Percentiles rank a stretch among this genome's conserved stretches.
Conservation (phyloP, 2,329 filamentous ascomycete species). For the Botrytis galanthina region DNA sequence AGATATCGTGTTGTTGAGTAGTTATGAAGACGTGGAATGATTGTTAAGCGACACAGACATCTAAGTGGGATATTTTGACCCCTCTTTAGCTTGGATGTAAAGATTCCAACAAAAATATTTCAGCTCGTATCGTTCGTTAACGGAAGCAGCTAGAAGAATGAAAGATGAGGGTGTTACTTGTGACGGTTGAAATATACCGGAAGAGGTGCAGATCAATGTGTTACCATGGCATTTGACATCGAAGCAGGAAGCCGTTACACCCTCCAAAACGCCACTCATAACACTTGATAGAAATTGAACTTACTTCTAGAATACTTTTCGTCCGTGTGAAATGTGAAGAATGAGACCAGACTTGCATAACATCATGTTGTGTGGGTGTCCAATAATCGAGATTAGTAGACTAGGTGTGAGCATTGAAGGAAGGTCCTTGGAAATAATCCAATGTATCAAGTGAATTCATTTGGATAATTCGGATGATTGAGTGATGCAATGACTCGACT, state of each 20-base stretch:
- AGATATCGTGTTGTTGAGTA: constrained; percentile 3
- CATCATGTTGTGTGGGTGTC: constrained; percentile 9
- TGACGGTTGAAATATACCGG: background rate
- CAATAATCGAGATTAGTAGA: background rate
- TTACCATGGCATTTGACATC: constrained; percentile 1
- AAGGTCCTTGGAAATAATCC: background rate
- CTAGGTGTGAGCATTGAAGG: background rate
- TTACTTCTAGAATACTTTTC: background rate
- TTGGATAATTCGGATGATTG: background rate
- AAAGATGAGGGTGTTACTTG: background rate
- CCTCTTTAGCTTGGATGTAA: background rate
- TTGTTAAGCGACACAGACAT: constrained; percentile 1
- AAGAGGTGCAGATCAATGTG: background rate
- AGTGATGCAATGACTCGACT: background rate
- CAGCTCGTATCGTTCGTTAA: background rate
- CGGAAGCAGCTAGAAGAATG: background rate
- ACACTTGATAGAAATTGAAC: background rate
- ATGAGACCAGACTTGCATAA: constrained; percentile 11
- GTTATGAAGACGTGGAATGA: constrained; percentile 2
- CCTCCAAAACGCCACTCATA: background rate
- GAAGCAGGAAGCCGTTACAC: background rate
- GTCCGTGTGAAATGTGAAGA: background rate
- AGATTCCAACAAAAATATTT: background rate
- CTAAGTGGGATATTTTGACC: background rate
- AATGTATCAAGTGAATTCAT: background rate